phyloP scores from a whole-genome alignment of 805 yeast genomes.

The Suhomyces faveliae region DNA sequence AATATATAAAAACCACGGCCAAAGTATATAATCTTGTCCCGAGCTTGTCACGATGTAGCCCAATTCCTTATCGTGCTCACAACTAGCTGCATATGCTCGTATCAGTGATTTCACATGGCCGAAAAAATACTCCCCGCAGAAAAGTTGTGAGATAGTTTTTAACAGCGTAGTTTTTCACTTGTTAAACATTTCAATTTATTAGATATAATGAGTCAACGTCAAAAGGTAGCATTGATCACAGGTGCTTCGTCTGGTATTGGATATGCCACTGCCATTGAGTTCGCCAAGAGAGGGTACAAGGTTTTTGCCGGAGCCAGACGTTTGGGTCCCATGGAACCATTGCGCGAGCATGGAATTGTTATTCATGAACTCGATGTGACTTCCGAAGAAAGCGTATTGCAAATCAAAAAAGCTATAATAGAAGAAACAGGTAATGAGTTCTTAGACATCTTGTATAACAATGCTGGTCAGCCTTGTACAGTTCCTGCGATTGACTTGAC shows the following conservation, averaged over 20 bases:
- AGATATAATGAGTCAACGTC: slow-evolving; percentile 7
- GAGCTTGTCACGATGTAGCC: too few relatives aligned
- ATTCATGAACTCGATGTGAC: slow-evolving; percentile 60
- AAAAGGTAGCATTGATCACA: slow-evolving; percentile 52
- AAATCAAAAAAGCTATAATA: slow-evolving; percentile 43
- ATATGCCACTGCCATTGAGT: slow-evolving; percentile 46
- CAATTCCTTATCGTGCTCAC: too few relatives aligned
- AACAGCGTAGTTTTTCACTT: too few relatives aligned
- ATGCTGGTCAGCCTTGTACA: slow-evolving; percentile 76
- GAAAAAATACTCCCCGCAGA: too few relatives aligned
- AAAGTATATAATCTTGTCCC: too few relatives aligned
- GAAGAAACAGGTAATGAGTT: slow-evolving; percentile 39
- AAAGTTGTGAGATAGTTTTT: too few relatives aligned
- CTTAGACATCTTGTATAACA: slow-evolving; percentile 63
- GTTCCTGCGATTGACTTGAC: slow-evolving; percentile 67
- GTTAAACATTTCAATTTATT: background rate
- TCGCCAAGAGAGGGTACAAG: slow-evolving; percentile 50
- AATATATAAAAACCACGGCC: too few relatives aligned
- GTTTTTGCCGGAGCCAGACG: slow-evolving; percentile 79
- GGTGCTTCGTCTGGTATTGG: slow-evolving; percentile 63
- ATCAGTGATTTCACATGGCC: too few relatives aligned
- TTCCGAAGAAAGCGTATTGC: slow-evolving; percentile 44
- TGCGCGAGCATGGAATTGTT: slow-evolving; percentile 44
- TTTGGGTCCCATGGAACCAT: slow-evolving; percentile 54
- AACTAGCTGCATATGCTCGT: too few relatives aligned